These are phyloP conservation scores for Cryphonectria radicalis DNA, from an alignment of 2,329 filamentous ascomycete species.

Conservation along the genomic window DNA sequence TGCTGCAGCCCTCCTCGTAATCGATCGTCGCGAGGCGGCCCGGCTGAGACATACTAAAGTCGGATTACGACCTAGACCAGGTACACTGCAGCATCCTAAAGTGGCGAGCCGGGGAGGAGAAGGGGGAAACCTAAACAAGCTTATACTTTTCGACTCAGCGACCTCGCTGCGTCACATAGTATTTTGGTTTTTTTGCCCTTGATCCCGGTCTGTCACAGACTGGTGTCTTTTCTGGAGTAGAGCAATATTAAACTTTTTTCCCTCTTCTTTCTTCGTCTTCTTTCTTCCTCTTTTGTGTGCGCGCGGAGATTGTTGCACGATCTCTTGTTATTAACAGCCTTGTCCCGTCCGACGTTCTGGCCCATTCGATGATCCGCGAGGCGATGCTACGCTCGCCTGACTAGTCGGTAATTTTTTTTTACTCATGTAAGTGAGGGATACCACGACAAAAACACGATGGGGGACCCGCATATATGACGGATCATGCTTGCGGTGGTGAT, in stretches of 20 bases:
- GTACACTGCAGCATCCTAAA: not conserved
- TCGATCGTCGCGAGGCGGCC: not conserved
- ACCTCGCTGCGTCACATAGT: not conserved
- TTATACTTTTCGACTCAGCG: not conserved
- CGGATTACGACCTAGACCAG: constrained; percentile 1
- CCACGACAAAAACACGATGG: not conserved
- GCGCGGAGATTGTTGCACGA: not conserved
- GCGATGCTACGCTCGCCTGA: constrained; percentile 8
- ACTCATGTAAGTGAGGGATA: not conserved
- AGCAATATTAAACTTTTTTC: too few relatives aligned
- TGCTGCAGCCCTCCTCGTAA: not conserved
- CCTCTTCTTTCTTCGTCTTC: too few relatives aligned
- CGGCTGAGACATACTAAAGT: not conserved
- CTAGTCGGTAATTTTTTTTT: not conserved
- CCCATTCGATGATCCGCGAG: not conserved
- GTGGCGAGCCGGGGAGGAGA: too few relatives aligned
- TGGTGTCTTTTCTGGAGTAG: too few relatives aligned
- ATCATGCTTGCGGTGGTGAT: not conserved
- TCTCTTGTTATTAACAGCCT: not conserved
- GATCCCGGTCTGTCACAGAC: too few relatives aligned
- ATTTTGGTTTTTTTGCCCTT: too few relatives aligned
- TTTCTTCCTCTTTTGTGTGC: not conserved
- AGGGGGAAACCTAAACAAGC: not conserved
- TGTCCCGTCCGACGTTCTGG: not conserved
- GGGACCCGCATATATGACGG: not conserved